Conservation (phyloP, 2,329 filamentous ascomycete genomes). For the Fonsecaea multimorphosa region DNA sequence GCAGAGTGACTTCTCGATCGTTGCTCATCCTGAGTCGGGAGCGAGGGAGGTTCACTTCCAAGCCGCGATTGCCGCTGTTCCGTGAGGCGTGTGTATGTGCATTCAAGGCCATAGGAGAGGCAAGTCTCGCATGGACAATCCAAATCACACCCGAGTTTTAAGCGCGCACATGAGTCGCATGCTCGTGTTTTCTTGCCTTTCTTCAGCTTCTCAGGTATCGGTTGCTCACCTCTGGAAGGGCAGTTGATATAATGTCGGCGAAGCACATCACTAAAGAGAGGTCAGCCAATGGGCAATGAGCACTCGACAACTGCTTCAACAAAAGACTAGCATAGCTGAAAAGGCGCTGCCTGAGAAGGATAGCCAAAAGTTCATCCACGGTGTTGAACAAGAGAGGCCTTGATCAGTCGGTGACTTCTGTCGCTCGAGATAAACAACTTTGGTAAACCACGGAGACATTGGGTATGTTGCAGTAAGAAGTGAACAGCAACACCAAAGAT, state of each 20-base stretch:
- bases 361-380: background rate
- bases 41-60: background rate
- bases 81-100: conserved; percentile 13
- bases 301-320: background rate
- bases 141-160: conserved; percentile 18
- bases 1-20: background rate
- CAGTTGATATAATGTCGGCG: conserved; percentile 22
- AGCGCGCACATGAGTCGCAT: conserved; percentile 21
- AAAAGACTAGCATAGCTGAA: background rate
- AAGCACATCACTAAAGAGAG: conserved; percentile 17
- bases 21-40: background rate
- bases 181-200: conserved; percentile 22
- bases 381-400: background rate
- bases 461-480: background rate
- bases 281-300: conserved; percentile 3
- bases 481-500: background rate
- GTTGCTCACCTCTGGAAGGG: conserved; percentile 13
- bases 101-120: conserved; percentile 19
- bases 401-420: background rate
- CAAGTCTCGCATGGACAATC: conserved; percentile 22
- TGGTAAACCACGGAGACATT: background rate
- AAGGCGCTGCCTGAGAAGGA: background rate
- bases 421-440: background rate
- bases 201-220: conserved; percentile 20
- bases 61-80: background rate